These are phyloP conservation scores for Tephrocybe sp. DNA, from an alignment of 768 basidiomycete genomes.

Conservation along the genomic window DNA sequence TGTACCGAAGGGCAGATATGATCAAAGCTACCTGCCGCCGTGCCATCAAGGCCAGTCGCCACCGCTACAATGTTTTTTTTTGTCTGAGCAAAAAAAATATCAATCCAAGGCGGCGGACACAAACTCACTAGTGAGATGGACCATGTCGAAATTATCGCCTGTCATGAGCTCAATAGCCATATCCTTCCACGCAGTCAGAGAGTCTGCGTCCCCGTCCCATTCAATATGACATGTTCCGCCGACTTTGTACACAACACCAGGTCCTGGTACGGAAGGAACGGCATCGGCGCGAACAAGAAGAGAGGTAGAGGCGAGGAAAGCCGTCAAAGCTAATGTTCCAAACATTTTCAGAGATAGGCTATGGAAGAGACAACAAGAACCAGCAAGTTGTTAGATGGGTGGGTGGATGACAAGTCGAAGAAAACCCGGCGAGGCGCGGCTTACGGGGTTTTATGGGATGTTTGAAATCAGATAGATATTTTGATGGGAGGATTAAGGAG, in stretches of 20 bases:
- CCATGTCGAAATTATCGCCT: conserved; percentile 69
- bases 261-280: conserved; percentile 56
- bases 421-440: background rate
- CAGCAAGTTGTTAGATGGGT: conserved; percentile 12
- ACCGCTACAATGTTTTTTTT: conserved; percentile 45
- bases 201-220: conserved; percentile 56
- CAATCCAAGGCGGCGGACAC: background rate
- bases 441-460: conserved; percentile 1
- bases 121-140: conserved; percentile 59
- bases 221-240: conserved; percentile 52
- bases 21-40: conserved; percentile 43
- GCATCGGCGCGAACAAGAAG: conserved; percentile 51
- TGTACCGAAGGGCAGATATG: conserved; percentile 69
- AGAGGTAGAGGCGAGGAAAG: conserved; percentile 35
- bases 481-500: conserved; percentile 4
- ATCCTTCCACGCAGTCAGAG: conserved; percentile 59
- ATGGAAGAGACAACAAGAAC: conserved; percentile 7
- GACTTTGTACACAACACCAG: conserved; percentile 54
- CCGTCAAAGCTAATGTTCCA: conserved; percentile 32
- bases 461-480: background rate
- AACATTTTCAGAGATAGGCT: conserved; percentile 32
- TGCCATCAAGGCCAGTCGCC: conserved; percentile 61
- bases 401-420: conserved; percentile 10
- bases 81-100: background rate
- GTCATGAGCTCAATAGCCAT: conserved; percentile 83